Percentiles rank a stretch among this genome's conserved stretches.
phyloP scores from a whole-genome alignment of 768 basidiomycete genomes.

The Flagelloscypha sp. region DNA sequence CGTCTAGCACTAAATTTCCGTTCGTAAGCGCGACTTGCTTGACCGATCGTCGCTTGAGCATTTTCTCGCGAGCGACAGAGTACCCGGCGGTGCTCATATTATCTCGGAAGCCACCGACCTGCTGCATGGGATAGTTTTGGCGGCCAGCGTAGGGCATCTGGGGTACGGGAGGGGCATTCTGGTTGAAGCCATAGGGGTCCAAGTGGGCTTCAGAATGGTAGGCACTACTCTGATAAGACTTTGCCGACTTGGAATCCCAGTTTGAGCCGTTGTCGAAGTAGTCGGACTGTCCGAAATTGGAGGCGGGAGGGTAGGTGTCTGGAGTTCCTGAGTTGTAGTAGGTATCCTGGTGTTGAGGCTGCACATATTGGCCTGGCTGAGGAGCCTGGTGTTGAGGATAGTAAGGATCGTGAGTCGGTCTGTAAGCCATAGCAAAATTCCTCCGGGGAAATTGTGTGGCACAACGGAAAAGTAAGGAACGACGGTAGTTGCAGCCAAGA shows the following conservation, averaged over 20 bases:
- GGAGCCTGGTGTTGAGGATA: too few relatives aligned
- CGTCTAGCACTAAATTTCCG: slow-evolving; percentile 81
- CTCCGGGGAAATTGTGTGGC: too few relatives aligned
- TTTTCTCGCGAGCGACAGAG: slow-evolving; percentile 63
- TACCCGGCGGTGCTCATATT: slow-evolving; percentile 46
- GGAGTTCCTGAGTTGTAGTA: too few relatives aligned
- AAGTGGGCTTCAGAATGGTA: slow-evolving; percentile 69
- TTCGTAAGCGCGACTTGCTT: slow-evolving; percentile 73
- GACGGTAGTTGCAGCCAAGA: too few relatives aligned
- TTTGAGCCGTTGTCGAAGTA: slow-evolving; percentile 37
- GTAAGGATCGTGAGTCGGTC: too few relatives aligned
- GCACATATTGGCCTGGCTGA: too few relatives aligned
- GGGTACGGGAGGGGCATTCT: slow-evolving; percentile 51
- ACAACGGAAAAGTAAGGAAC: too few relatives aligned
- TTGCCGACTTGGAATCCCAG: slow-evolving; percentile 44
- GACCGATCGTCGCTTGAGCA: slow-evolving; percentile 74
- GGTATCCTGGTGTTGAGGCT: too few relatives aligned
- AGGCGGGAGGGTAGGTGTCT: slow-evolving; percentile 19
- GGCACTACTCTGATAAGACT: slow-evolving; percentile 58
- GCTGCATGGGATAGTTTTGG: slow-evolving; percentile 55
- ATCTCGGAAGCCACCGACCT: slow-evolving; percentile 40
- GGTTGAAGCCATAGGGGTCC: slow-evolving; percentile 55
- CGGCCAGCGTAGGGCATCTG: slow-evolving; percentile 36
- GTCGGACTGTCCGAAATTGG: slow-evolving; percentile 22
- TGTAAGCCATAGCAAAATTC: too few relatives aligned